Evolutionary conservation across 495 filamentous ascomycete genomes (phyloP).

Genomic region (Hyaloscypha hepaticicola): DNA sequence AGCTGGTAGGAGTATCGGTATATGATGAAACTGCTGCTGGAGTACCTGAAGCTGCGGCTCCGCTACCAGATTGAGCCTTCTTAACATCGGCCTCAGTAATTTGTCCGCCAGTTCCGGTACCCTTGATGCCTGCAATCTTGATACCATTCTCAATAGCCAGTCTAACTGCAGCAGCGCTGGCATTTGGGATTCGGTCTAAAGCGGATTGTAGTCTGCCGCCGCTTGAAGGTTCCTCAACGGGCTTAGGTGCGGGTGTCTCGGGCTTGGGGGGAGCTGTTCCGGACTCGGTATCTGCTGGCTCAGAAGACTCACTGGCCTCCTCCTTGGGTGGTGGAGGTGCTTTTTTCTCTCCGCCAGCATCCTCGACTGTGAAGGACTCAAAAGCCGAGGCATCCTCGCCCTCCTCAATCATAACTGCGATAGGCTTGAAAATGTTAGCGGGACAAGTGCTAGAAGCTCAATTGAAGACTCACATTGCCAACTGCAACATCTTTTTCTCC

Average conservation of each 20-base stretch:
- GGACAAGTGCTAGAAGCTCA: conserved; percentile 8
- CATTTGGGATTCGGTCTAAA: conserved; percentile 74
- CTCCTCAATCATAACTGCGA: conserved; percentile 92
- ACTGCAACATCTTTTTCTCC: conserved; percentile 95
- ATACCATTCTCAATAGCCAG: conserved; percentile 87
- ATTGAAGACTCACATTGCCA: conserved; percentile 73
- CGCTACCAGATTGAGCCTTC: conserved; percentile 54
- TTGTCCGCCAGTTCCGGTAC: conserved; percentile 79
- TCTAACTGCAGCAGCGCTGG: conserved; percentile 72
- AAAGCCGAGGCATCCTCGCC: conserved; percentile 83
- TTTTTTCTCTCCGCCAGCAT: conserved; percentile 82
- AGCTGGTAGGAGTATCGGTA: conserved; percentile 79
- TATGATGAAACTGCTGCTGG: conserved; percentile 61
- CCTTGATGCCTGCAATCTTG: conserved; percentile 75
- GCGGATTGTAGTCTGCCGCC: conserved; percentile 78
- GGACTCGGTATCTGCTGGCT: conserved; percentile 53
- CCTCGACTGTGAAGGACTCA: conserved; percentile 80
- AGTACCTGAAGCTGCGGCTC: conserved; percentile 44
- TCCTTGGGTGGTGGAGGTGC: conserved; percentile 63
- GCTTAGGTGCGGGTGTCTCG: conserved; percentile 51
- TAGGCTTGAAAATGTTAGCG: conserved; percentile 62
- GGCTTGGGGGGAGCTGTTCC: conserved; percentile 58
- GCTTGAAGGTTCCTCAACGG: conserved; percentile 70
- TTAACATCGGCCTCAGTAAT: conserved; percentile 93
- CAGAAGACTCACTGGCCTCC: conserved; percentile 59